phyloP scores from a whole-genome alignment of 257 asterid genomes.

The Solanum habrochaites region DNA sequence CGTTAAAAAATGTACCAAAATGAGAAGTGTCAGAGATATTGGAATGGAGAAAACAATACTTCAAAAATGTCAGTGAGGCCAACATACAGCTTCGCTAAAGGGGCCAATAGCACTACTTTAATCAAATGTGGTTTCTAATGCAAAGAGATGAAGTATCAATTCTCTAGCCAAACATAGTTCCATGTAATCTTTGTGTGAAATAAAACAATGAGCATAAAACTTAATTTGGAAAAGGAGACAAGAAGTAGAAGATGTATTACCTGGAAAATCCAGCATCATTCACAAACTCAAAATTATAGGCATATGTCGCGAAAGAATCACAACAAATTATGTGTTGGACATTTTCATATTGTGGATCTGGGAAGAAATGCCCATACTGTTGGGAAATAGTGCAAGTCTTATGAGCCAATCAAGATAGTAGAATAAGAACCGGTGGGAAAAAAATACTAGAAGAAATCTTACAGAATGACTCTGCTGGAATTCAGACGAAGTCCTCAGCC shows the following conservation, averaged over 20 bases:
- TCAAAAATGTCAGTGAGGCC: neutral
- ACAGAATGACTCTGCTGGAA: conserved; percentile 84
- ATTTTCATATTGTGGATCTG: conserved; percentile 94
- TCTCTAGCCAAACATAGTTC: neutral
- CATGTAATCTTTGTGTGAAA: neutral
- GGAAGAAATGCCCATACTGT: conserved; percentile 99
- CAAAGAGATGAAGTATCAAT: neutral
- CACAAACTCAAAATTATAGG: conserved; percentile 89
- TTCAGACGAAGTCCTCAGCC: conserved; percentile 87
- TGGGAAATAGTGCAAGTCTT: conserved; percentile 21
- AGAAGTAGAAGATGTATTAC: conserved; percentile 26
- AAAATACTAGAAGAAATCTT: conserved; percentile 12
- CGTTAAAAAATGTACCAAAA: neutral
- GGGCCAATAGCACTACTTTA: neutral
- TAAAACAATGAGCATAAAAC: neutral
- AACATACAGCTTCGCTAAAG: neutral
- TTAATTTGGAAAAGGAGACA: neutral
- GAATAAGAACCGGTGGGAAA: neutral
- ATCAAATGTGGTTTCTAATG: neutral
- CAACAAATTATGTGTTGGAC: conserved; percentile 96
- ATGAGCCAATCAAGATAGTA: neutral
- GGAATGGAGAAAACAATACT: neutral
- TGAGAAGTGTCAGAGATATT: neutral
- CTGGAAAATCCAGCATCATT: conserved; percentile 69
- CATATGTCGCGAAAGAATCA: conserved; percentile 93